Evolutionary conservation across 2,329 filamentous ascomycete genomes (phyloP), one percentile per base, ranked within the genome.

Genomic region (Xylariaceae sp.): DNA sequence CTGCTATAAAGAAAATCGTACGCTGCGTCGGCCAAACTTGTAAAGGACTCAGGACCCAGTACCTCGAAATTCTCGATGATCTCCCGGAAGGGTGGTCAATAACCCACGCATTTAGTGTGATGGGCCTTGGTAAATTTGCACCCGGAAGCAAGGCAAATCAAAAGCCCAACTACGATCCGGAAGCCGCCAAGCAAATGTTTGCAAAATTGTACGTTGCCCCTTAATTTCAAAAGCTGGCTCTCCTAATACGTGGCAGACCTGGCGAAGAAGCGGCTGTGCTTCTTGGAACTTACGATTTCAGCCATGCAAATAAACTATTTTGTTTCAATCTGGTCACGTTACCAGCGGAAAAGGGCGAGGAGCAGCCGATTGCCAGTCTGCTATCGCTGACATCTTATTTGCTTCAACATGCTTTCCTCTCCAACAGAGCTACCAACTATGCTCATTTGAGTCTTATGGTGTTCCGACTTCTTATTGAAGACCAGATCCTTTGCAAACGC

Each of bases 301-400:
- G 86, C 3, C 88, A 96, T 66, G 88, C 92, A 33, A 99, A 97
- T 75, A 97, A 97, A 71, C 78, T 97, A 9, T 97, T 99, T 71
- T 93, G 90, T 69, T 88, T 89, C 68, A 92, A 88, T 62, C 73
- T 99, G 41, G 83, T 96, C 47, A 86, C 83, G 2, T 67, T 84
- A 19, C 66, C 80, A 6, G 71, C 84, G 1, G 83, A 85, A 45
- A 86, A 86, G 60, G 82, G 78, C 40, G 77, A 82, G 45, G 86
- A 93, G 63, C 81, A 86, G 1, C 88, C 92, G 0, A 86, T 99
- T 57, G 84, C 87, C 43, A 86, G 83, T 60, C 95, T 93, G 66
- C 75, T 97, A 28, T 97, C 93, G 0, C 77, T 96, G 41, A 89
- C 89, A 3, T 97, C 93, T 2, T 99, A 99, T 70, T 80, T 97